Evolutionary conservation across 2,329 filamentous ascomycete species (phyloP).

Genomic region (Drechslerella dactyloides): DNA sequence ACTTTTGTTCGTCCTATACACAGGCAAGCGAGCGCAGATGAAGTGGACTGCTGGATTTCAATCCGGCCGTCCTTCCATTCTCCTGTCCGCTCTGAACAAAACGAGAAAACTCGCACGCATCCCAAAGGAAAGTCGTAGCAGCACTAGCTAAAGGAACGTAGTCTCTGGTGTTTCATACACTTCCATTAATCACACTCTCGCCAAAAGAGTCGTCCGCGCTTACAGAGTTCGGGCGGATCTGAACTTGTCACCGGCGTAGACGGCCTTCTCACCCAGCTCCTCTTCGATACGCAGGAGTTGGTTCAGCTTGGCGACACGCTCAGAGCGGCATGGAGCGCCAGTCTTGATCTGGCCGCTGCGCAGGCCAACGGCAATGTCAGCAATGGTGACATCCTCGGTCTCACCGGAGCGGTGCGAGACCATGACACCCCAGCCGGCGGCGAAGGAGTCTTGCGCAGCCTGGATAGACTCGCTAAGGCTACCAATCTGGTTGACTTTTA

Average conservation of each 20-base stretch:
- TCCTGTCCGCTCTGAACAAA: neutral
- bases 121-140: neutral
- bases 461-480: conserved; percentile 98
- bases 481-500: conserved; percentile 99
- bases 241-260: conserved; percentile 94
- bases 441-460: conserved; percentile 97
- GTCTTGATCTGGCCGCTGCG: conserved; percentile 99
- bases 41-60: neutral
- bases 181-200: neutral
- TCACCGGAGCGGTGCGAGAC: conserved; percentile 98
- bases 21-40: neutral
- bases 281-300: conserved; percentile 99
- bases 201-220: neutral
- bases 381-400: conserved; percentile 99
- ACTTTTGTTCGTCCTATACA: neutral
- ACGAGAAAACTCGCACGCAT: neutral
- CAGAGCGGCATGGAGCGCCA: conserved; percentile 91
- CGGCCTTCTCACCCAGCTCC: conserved; percentile 87
- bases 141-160: neutral
- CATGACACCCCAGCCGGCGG: conserved; percentile 97
- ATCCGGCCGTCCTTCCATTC: neutral
- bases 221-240: conserved; percentile 75
- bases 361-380: conserved; percentile 96
- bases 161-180: neutral
- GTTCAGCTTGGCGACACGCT: conserved; percentile 99